Evolutionary conservation across 148 eudicot species (phyloP).

Genomic region (Camellia sinensis): DNA sequence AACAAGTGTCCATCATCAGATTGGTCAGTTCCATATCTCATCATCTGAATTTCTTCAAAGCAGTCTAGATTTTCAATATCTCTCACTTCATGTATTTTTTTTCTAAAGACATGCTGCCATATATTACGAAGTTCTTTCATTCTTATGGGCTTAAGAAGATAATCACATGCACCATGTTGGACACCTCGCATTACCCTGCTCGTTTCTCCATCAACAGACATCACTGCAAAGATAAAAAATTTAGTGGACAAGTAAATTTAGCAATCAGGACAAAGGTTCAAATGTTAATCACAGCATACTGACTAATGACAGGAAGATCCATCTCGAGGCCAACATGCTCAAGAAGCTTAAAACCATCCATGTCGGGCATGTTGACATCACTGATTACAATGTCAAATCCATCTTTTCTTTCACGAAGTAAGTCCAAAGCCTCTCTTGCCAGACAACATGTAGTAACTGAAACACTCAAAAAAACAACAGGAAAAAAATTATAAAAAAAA

Average conservation of each 20-base stretch:
- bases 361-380: constrained; percentile 99
- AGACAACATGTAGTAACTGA: constrained; percentile 89
- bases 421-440: constrained; percentile 79
- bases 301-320: constrained; percentile 98
- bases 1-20: constrained; percentile 48
- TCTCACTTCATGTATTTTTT: constrained; percentile 77
- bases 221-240: constrained; percentile 57
- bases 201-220: constrained; percentile 98
- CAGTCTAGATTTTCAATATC: constrained; percentile 65
- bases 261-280: not conserved
- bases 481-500: not conserved
- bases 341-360: constrained; percentile 98
- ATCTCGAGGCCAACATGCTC: constrained; percentile 99
- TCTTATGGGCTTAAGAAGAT: constrained; percentile 90
- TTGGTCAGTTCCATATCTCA: constrained; percentile 52
- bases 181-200: constrained; percentile 97
- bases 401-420: constrained; percentile 87
- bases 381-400: constrained; percentile 95
- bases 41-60: constrained; percentile 54
- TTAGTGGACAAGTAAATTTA: not conserved
- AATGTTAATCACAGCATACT: constrained; percentile 25
- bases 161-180: constrained; percentile 97
- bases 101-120: constrained; percentile 95
- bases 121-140: constrained; percentile 95
- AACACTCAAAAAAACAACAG: constrained; percentile 12